Base-by-base conservation (phyloP, 78 protist species). In the Emiliania huxleyi region DNA sequence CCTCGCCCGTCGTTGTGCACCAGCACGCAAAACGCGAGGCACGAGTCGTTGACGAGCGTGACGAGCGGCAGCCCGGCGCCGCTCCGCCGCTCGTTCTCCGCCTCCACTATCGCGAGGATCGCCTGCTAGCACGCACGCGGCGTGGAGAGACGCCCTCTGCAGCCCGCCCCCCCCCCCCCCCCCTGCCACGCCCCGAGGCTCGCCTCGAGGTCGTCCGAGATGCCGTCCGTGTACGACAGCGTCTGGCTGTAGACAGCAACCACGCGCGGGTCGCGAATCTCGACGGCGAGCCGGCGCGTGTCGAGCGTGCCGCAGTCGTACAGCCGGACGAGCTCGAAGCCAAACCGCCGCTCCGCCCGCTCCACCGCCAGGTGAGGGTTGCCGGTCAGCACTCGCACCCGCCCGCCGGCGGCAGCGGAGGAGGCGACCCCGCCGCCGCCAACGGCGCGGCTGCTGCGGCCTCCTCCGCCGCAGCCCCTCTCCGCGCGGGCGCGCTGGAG, bases 31-130 rank as follows among this genome's bases (percentile, higher is more conserved):
- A 56, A 56, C 33, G 71, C 71, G 71, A 56, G 71, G 71, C 71
- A 56, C 71, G 71, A 56, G 71, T 56, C 71, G 71, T 56, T 56
- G n/a, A n/a, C n/a, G n/a, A n/a, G n/a, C n/a, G n/a, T n/a, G n/a
- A n/a, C n/a, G n/a, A n/a, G n/a, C n/a, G n/a, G n/a, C n/a, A n/a
- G n/a, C n/a, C n/a, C n/a, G n/a, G n/a, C n/a, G n/a, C n/a, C n/a
- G n/a, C n/a, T n/a, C n/a, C n/a, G n/a, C n/a, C n/a, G n/a, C n/a
- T n/a, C n/a, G n/a, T n/a, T n/a, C n/a, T n/a, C n/a, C n/a, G n/a
- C n/a, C n/a, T n/a, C n/a, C n/a, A n/a, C n/a, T n/a, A n/a, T n/a
- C n/a, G n/a, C n/a, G n/a, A n/a, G n/a, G n/a, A n/a, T n/a, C n/a
- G n/a, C n/a, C n/a, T n/a, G n/a, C n/a, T n/a, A n/a, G n/a, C n/a